Base-by-base conservation (phyloP, 805 yeast genomes). In the Hanseniaspora occidentalis region DNA sequence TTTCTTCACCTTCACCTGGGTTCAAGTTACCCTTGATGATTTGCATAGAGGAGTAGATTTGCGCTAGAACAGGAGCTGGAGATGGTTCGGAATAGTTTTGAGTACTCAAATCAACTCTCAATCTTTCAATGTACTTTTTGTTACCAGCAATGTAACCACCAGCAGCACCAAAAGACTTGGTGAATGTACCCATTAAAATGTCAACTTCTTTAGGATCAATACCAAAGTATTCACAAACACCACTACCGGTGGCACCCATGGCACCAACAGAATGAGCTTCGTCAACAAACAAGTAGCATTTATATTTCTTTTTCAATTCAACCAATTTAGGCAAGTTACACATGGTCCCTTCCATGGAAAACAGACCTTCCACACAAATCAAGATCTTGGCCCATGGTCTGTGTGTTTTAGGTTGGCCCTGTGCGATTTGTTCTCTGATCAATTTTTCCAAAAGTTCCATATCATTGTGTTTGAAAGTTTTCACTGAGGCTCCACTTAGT, bases 261-360 rank as follows among this genome's bases (percentile, higher is more conserved):
- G 98, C 98, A 52, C 99, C 99, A 53, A 92, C 81, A 4, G 97
- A 89, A 61, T 92, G 99, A 10, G 98, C 98, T 61, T 92, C 99
- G 60, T 92, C 99, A 46, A 94, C 83, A 54, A 83, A 92, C 39
- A 92, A 64, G 55, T 84, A 84, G 56, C 89, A 83, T 53, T 85
- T 85, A 66, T 94, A 92, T 57, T 83, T 84, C 29, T 82, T 72
- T 52, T 81, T 79, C 46, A 88, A 66, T 50, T 71, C 81, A 21
- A 88, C 71, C 35, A 88, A 55, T 44, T 63, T 69, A 4, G 96
- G 95, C 50, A 88, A 68, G 55, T 88, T 78, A 57, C 84, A 76
- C 71, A 84, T 67, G 49, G 88, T 84, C 51, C 97, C 97, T 61
- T 83, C 94, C 94, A 83, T 83, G 13, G 94, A 81, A 56, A 80